Base-by-base conservation (phyloP, 2,329 filamentous ascomycete genomes). In the Dryadomyces quercus-mongolicae region DNA sequence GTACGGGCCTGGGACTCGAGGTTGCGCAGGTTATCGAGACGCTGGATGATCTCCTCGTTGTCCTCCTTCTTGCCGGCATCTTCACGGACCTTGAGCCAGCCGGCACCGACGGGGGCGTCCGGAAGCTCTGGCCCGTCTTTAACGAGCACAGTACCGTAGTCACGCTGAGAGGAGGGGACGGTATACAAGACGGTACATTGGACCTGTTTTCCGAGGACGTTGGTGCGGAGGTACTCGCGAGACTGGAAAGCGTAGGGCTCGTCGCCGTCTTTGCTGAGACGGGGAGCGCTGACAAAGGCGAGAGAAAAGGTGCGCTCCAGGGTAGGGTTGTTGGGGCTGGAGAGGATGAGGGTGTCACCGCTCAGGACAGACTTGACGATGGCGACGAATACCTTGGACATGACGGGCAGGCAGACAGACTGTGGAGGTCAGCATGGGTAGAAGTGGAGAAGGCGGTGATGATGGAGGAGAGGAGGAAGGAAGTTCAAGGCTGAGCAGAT, bases 191-290 rank as follows among this genome's bases (percentile, higher is more conserved):
- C 77, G 56, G 82, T 82, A 75, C 92, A 95, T 62, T 91, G 84
- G 58, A 98, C 77, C 31, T 84, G 79, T 70, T 95, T 95, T 66
- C 92, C 92, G 55, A 97, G 86, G 44, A 85, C 78, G 52, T 91
- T 75, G 61, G 85, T 84, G 64, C 93, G 86, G 58, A 98, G 80
- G 68, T 87, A 93, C 71, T 98, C 93, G 66, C 93, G 88, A 57
- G 93, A 95, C 70, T 93, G 86, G 70, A 96, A 98, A 56, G 88
- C 90, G 66, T 86, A 94, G 42, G 86, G 84, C 78, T 96, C 91
- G 65, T 96, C 92, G 55, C 88, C 90, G 62, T 96, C 91, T 69
- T 89, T 85, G 72, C 79, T 85, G 68, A 96, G 68, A 66, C 91
- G 84, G 3, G 93, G 93, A 51, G 91, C 90, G 56, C 85, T 86